Conservation (phyloP, 179 eudicot genomes). For the Actinidia polygama region DNA sequence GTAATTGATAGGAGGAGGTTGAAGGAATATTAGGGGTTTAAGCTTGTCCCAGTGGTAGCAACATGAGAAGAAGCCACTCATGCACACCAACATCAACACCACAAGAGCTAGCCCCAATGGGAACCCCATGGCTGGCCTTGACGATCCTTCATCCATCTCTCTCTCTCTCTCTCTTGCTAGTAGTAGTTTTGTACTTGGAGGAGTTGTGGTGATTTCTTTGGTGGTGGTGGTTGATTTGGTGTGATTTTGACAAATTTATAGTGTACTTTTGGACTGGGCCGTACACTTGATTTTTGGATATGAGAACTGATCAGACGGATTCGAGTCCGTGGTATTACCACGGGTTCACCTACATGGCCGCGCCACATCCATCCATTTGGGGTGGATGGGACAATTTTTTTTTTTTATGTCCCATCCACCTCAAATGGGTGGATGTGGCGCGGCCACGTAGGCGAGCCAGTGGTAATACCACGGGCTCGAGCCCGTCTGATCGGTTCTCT, state of each 20-base stretch:
- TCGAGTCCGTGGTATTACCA: too few species aligned
- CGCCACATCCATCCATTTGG: too few species aligned
- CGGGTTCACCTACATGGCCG: too few species aligned
- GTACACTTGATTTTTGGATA: neutral
- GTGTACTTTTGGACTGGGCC: neutral
- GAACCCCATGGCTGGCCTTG: constrained; percentile 12
- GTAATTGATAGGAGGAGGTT: too few species aligned
- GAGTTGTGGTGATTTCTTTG: neutral
- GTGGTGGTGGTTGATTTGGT: neutral
- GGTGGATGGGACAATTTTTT: too few species aligned
- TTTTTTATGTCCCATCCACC: too few species aligned
- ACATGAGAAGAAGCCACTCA: constrained; percentile 17
- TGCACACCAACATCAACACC: neutral
- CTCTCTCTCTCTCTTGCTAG: neutral
- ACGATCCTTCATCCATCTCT: neutral
- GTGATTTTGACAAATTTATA: neutral
- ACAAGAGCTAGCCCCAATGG: constrained; percentile 17
- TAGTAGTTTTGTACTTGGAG: neutral
- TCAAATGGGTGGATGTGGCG: too few species aligned
- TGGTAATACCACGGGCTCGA: too few species aligned
- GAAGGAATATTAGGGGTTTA: neutral
- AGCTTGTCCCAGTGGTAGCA: constrained; percentile 19
- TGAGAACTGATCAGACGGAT: too few species aligned
- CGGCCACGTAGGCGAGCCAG: too few species aligned
- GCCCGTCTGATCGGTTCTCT: too few species aligned